Conservation (phyloP, 805 yeast species). For the Candida pseudofarinosa region DNA sequence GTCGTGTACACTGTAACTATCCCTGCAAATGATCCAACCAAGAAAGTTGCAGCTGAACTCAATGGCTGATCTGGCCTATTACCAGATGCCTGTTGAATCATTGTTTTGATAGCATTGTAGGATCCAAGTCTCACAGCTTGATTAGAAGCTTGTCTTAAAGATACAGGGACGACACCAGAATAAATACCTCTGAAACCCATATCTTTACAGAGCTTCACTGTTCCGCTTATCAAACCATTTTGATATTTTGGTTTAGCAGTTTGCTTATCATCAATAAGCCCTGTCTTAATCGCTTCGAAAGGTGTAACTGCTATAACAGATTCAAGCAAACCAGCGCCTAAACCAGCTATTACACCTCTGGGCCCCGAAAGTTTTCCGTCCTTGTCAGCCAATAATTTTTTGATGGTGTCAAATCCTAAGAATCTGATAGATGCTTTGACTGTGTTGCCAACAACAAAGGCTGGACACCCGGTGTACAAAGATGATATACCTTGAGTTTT, state of each 20-base stretch:
- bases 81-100: conserved; percentile 66
- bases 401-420: conserved; percentile 87
- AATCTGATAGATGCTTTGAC: conserved; percentile 95
- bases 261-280: conserved; percentile 89
- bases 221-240: conserved; percentile 56
- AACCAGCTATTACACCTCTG: conserved; percentile 92
- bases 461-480: conserved; percentile 93
- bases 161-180: conserved; percentile 87
- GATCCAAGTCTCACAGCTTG: conserved; percentile 93
- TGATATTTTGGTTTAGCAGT: conserved; percentile 73
- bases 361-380: conserved; percentile 86
- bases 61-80: conserved; percentile 70
- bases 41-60: conserved; percentile 74
- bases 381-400: conserved; percentile 69
- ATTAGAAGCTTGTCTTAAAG: conserved; percentile 93
- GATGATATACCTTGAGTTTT: conserved; percentile 74
- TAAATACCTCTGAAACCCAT: conserved; percentile 81
- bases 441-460: conserved; percentile 92
- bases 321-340: conserved; percentile 94
- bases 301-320: conserved; percentile 94
- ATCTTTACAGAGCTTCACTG: conserved; percentile 63
- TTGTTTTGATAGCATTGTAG: conserved; percentile 79
- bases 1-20: conserved; percentile 86
- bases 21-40: conserved; percentile 89
- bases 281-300: conserved; percentile 94